Evolutionary conservation across 2,329 filamentous ascomycete genomes (phyloP).

Genomic region (Sarocladium oryzae): DNA sequence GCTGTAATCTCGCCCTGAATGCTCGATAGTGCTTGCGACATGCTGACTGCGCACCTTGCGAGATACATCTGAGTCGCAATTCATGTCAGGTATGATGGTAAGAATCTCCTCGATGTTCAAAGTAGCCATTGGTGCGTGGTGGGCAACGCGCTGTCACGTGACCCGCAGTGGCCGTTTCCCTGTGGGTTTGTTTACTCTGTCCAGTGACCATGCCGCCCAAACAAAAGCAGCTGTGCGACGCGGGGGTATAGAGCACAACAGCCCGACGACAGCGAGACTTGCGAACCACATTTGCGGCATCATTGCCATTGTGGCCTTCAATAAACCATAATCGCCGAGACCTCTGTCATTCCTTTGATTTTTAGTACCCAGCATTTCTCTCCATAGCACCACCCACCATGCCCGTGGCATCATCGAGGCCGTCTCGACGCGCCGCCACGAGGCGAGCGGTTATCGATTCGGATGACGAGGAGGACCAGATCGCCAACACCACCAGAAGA

Average conservation of each 20-base stretch:
- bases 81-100: no score
- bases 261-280: not conserved
- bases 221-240: slow-evolving; percentile 4
- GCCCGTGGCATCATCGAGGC: slow-evolving; percentile 19
- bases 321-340: no score
- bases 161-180: not conserved
- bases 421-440: slow-evolving; percentile 39
- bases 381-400: slow-evolving; percentile 16
- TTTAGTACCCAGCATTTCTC: no score
- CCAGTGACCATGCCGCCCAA: not conserved
- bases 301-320: no score
- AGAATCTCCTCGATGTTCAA: no score
- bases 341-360: no score
- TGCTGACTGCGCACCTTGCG: no score
- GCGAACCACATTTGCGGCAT: not conserved
- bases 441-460: slow-evolving; percentile 72
- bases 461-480: slow-evolving; percentile 65
- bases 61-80: no score
- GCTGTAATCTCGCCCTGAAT: no score
- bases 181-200: slow-evolving; percentile 3
- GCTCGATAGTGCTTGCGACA: no score
- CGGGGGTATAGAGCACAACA: slow-evolving; percentile 3
- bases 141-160: not conserved
- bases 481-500: slow-evolving; percentile 42
- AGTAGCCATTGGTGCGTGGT: not conserved